Conservation (phyloP, 345 rosid species). For the Ceriops decandra region DNA sequence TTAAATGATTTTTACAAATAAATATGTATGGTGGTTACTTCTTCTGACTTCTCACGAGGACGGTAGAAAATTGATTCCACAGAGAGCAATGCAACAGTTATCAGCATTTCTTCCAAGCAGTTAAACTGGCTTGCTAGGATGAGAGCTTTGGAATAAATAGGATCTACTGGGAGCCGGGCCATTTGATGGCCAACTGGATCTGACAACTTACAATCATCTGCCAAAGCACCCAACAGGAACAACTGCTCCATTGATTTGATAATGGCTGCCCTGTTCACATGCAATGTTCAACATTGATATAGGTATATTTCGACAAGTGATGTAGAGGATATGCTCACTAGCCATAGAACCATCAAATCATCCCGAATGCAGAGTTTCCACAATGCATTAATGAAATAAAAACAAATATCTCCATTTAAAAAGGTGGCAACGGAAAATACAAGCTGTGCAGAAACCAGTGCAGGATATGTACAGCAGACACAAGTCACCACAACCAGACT, state of each 20-base stretch:
- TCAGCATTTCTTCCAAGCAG: conserved; percentile 91
- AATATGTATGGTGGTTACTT: conserved; percentile 36
- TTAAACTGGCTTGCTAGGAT: conserved; percentile 73
- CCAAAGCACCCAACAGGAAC: conserved; percentile 76
- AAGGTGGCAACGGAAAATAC: no score
- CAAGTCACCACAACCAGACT: no score
- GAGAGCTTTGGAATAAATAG: conserved; percentile 82
- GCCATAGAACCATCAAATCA: not conserved
- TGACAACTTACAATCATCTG: conserved; percentile 77
- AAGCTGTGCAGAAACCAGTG: no score
- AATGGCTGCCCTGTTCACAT: conserved; percentile 63
- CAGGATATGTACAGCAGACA: no score
- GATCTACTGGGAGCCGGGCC: conserved; percentile 91
- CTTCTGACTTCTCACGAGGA: conserved; percentile 75
- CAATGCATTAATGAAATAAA: not conserved
- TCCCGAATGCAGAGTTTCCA: not conserved
- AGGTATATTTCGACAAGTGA: not conserved
- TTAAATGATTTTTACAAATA: conserved; percentile 2
- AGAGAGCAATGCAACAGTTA: conserved; percentile 86
- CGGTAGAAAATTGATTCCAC: conserved; percentile 80
- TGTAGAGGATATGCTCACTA: not conserved
- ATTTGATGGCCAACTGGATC: conserved; percentile 82
- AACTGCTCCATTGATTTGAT: conserved; percentile 78
- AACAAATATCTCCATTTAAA: no score
- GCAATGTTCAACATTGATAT: conserved; percentile 10